phyloP scores from a whole-genome alignment of 2,329 filamentous ascomycete species.

The Onygenales sp. region DNA sequence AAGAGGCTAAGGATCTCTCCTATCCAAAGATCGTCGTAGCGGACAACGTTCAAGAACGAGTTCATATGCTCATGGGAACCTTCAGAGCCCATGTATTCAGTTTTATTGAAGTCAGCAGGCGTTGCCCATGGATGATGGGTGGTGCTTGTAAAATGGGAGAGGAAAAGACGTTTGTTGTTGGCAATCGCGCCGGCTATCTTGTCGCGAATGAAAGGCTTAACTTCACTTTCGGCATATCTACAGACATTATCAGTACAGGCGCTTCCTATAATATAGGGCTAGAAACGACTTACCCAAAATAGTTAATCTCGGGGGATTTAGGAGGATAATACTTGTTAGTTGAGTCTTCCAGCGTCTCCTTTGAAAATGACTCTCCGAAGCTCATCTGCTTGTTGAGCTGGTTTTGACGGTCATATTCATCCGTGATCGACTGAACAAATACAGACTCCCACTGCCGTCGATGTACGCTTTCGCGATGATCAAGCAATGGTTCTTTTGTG shows the following conservation, averaged over 20 bases:
- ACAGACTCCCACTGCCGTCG: conserved; percentile 21
- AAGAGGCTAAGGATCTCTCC: conserved; percentile 31
- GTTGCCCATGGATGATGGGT: conserved; percentile 37
- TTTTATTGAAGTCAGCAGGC: conserved; percentile 21
- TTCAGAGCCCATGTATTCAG: conserved; percentile 17
- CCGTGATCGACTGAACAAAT: conserved; percentile 24
- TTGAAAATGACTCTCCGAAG: conserved; percentile 22
- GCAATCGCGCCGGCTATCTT: conserved; percentile 15
- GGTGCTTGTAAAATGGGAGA: conserved; percentile 24
- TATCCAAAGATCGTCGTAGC: conserved; percentile 32
- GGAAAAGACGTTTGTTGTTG: conserved; percentile 19
- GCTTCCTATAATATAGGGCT: not conserved
- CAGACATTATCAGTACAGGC: conserved; percentile 2
- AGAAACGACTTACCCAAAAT: conserved; percentile 31
- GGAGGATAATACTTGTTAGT: conserved; percentile 23
- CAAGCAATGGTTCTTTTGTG: not conserved
- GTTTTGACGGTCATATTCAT: conserved; percentile 20
- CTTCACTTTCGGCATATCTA: conserved; percentile 30
- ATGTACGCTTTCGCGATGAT: conserved; percentile 10
- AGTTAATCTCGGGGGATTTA: conserved; percentile 27
- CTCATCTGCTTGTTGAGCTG: conserved; percentile 26
- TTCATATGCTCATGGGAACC: conserved; percentile 30
- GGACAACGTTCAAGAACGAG: conserved; percentile 34
- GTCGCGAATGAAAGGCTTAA: conserved; percentile 27
- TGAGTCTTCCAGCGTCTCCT: conserved; percentile 19